Percentiles rank a stretch among this genome's conserved stretches.
Conservation (phyloP, 228 moss, liverwort and hornwort genomes). For the Sphagnum fallax region DNA sequence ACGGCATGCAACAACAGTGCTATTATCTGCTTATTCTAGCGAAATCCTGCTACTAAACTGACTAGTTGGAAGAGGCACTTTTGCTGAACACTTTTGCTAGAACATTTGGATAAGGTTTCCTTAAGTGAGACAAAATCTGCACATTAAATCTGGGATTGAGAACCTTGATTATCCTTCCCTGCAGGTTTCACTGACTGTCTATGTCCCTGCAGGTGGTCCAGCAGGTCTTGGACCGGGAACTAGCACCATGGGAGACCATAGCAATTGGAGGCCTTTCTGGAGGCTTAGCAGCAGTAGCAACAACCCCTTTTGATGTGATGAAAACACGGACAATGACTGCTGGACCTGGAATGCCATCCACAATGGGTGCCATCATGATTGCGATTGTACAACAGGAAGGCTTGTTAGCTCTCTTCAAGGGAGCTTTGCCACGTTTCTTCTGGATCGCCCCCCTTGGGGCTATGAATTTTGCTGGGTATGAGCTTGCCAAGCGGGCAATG, state of each 20-base stretch:
- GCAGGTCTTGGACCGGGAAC: slow-evolving; percentile 30
- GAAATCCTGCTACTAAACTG: no score
- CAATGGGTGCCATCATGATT: slow-evolving; percentile 40
- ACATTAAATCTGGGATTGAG: no score
- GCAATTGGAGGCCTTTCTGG: slow-evolving; percentile 46
- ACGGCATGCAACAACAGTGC: no score
- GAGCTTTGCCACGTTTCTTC: slow-evolving; percentile 41
- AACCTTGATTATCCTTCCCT: no score
- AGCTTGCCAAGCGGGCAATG: slow-evolving; percentile 49
- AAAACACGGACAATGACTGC: slow-evolving; percentile 51
- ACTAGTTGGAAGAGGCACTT: no score
- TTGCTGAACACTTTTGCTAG: no score
- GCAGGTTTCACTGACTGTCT: no score
- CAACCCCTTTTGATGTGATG: slow-evolving; percentile 51
- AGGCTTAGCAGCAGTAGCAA: slow-evolving; percentile 40
- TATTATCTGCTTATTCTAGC: no score
- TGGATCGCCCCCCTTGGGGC: slow-evolving; percentile 53
- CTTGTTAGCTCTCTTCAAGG: slow-evolving; percentile 36
- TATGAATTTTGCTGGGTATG: slow-evolving; percentile 46
- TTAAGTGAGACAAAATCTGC: no score
- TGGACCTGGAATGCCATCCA: slow-evolving; percentile 43
- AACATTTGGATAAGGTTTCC: no score
- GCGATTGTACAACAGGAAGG: slow-evolving; percentile 43
- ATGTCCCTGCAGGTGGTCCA: slow-evolving; percentile 23
- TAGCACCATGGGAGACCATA: slow-evolving; percentile 46